A percentile compares a stretch with the other conserved stretches of the same genome.
These are phyloP conservation scores for Kazachstania psychrophila DNA, from an alignment of 805 yeast genomes.

Conservation along the genomic window DNA sequence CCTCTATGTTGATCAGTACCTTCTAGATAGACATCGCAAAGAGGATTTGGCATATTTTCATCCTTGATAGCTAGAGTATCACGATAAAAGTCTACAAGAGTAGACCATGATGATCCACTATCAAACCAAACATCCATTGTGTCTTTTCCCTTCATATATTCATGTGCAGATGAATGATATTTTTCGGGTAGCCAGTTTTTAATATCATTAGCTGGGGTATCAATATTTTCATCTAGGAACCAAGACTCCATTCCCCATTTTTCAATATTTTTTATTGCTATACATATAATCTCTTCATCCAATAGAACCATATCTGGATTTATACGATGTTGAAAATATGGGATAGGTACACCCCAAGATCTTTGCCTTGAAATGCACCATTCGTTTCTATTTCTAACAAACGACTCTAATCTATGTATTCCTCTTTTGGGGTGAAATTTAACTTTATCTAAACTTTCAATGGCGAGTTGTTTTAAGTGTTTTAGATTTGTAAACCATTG, in stretches of 20 bases:
- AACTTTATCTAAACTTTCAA: constrained; percentile 51
- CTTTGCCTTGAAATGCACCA: constrained; percentile 98
- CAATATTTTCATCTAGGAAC: constrained; percentile 44
- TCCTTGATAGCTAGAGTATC: constrained; percentile 28
- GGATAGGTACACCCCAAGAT: constrained; percentile 97
- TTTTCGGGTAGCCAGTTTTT: constrained; percentile 61
- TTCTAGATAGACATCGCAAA: constrained; percentile 82
- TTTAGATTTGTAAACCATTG: constrained; percentile 94
- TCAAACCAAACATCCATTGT: constrained; percentile 99
- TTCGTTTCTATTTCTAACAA: constrained; percentile 69
- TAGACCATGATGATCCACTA: constrained; percentile 84
- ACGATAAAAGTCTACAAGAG: constrained; percentile 28
- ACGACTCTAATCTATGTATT: constrained; percentile 56
- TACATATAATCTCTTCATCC: constrained; percentile 45
- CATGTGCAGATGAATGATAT: constrained; percentile 33
- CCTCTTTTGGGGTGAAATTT: constrained; percentile 70
- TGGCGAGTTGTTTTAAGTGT: constrained; percentile 54
- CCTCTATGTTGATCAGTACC: constrained; percentile 99
- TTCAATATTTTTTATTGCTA: constrained; percentile 47
- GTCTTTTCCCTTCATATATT: constrained; percentile 62
- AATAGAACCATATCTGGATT: constrained; percentile 56
- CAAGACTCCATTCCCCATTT: constrained; percentile 65
- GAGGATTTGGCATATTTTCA: constrained; percentile 30
- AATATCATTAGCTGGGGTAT: constrained; percentile 34
- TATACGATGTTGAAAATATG: constrained; percentile 55